Evolutionary conservation across 2,329 filamentous ascomycete species (phyloP), one percentile per base, ranked within the genome.

Genomic region (Neocatenulostroma microsporum): DNA sequence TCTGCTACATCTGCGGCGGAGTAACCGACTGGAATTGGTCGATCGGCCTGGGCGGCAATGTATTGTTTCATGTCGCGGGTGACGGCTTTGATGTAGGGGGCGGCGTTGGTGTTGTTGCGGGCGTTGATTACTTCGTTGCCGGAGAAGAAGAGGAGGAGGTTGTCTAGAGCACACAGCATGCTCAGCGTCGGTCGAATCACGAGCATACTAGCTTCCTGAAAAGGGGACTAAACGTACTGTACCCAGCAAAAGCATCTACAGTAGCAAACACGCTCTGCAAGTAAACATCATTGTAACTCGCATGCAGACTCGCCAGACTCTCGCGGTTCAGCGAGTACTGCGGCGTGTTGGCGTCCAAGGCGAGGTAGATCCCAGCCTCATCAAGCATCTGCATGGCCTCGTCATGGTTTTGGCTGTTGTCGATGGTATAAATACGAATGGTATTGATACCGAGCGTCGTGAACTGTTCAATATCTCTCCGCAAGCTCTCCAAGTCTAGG

Each of bases 341-440:
- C 49, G 85, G 84, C 12, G 74, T 91, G 75, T 94, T 94, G 70
- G 89, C 83, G 54, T 94, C 87, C 37, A 94, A 72, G 25, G 91
- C 84, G 35, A 94, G 75, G 70, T 94, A 94, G 69, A 94, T 94
- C 52, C 84, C 84, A 42, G 85, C 87, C 50, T 84, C 82, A 34
- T 78, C 79, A 43, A 94, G 73, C 34, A 76, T 70, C 41, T 72
- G 67, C 87, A 95, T 95, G 68, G 87, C 94, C 45, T 78, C 74
- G 51, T 87, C 79, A 65, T 95, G 88, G 61, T 81, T 65, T 51
- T 70, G 65, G 37, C 78, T 79, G 73, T 94, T 94, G 70, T 95
- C 88, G 51, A 91, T 79, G n/a, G 82, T 85, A 73, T 94, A 94
- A 46, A 94, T 82, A 62, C 87, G 85, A 58, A 94, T 74, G 13